Evolutionary conservation across 2,329 filamentous ascomycete species (phyloP), one percentile per base, ranked within the genome.

Genomic region (Claviceps spartinae): DNA sequence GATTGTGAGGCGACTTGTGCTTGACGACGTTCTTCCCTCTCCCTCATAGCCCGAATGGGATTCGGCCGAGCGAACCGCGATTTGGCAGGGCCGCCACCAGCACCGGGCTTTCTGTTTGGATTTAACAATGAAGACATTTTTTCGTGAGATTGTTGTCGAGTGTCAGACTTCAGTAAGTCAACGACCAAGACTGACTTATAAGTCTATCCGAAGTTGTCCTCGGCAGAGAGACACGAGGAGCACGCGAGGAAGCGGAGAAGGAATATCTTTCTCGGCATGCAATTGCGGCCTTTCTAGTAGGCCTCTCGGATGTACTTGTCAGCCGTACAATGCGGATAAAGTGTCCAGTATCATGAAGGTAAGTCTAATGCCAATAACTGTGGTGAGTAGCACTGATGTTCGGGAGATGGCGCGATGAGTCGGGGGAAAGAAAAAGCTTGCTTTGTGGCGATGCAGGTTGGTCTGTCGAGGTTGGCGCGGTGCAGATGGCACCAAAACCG

Each of bases 81-180:
- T 66, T 65, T 70, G 54, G 59, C 63, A 45, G 57, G 56, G 51
- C 51, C 58, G 54, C 51, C 53, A 52, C 60, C 58, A 51, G 61
- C 55, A 53, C 55, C 58, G 47, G 59, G 57, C 56, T 63, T 63
- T 60, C 68, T 71, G 34, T 64, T 63, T 51, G 71, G 69, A 44
- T 67, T 72, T 49, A 74, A 61, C 52, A 74, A 69, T 36, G 72
- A 73, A 49, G 74, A 74, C 73, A 77, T 77, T 8, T 26, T 77
- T 8, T 26, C 6, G 18, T n/a, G 18, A 5, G n/a, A 20, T 30
- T 30, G 22, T 40, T 16, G 36, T 9, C 14, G 18, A 14, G 30
- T 51, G 49, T 46, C 40, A 22, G 22, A 22, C 22, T 22, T 22
- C 22, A 20, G 37, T 30, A 11, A 48, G 26, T 40, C 36, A 11